Evolutionary conservation across 768 basidiomycete species (phyloP), one percentile per base, ranked within the genome.

Genomic region (Boletus vermiculosoides): DNA sequence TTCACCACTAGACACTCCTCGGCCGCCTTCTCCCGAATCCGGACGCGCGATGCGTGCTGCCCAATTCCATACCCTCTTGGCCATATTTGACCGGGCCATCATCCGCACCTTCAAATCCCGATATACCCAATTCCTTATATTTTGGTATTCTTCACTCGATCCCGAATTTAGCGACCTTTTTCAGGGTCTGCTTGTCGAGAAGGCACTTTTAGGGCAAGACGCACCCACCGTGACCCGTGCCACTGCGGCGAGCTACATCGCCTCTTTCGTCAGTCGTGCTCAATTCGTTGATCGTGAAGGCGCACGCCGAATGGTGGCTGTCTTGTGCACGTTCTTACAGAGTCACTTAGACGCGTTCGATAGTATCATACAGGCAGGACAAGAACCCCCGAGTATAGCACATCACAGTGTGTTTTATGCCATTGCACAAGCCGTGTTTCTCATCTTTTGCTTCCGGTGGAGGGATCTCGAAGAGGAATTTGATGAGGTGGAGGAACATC

Each of bases 361-460:
- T 40, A 79, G 78, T 13, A 73, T 76, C 23, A 53, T 82, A 9
- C 72, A 76, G 18, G 72, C 71, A 6, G 78, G 77, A 9, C 61
- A 63, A 31, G 67, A 61, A 49, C 70, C 61, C 47, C 66, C 68
- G 2, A 66, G 65, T 37, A 73, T 74, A 47, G 68, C 73, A 6
- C 75, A 79, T n/a, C 76, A 88, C 63, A 83, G 81, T 28, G 82
- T 96, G 20, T 98, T 98, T 69, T 98, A 98, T 69, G 94, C 95
- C 2, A 88, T 96, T 33, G 76, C 86, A 0, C 97, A 98, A 67
- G 88, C 95, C 0, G 84, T 94, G 11, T 95, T 99, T 69, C 80
- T 98, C 60, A 93, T 99, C 60, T 99, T 99, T 72, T 98, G 97
- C 72, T 99, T 98, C 74, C 79, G 97, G 12, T 98, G 96, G 96